These are phyloP conservation scores for Setomelanomma holmii DNA, from an alignment of 2,329 filamentous ascomycete species.

Conservation along the genomic window DNA sequence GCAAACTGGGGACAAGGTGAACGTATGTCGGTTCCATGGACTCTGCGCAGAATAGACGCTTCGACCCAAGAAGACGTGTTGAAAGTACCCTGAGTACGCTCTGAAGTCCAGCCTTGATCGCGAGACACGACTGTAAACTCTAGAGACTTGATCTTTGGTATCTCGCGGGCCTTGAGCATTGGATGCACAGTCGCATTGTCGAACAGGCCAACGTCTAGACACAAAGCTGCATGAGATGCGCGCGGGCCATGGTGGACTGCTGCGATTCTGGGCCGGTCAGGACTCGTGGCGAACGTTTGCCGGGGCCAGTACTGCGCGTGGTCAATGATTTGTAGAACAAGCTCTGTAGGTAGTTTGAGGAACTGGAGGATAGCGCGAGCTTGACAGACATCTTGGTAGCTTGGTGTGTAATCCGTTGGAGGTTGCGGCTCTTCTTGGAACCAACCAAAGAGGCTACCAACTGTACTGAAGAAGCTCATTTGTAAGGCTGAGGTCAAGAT, in stretches of 20 bases:
- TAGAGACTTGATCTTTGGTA: constrained; percentile 28
- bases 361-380: constrained; percentile 29
- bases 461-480: constrained; percentile 5
- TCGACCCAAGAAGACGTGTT: constrained; percentile 44
- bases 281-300: constrained; percentile 5
- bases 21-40: constrained; percentile 1
- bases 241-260: neutral
- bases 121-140: constrained; percentile 30
- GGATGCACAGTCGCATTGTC: constrained; percentile 8
- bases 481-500: neutral
- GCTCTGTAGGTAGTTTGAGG: constrained; percentile 36
- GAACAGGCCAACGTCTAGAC: constrained; percentile 22
- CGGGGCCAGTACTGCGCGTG: constrained; percentile 35
- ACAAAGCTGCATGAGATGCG: constrained; percentile 13
- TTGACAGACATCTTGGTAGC: constrained; percentile 32
- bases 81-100: constrained; percentile 33
- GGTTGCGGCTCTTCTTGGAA: neutral
- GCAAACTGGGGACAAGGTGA: constrained; percentile 11
- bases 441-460: constrained; percentile 7
- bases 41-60: constrained; percentile 35
- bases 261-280: neutral
- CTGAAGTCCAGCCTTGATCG: constrained; percentile 45
- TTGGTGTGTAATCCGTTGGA: constrained; percentile 8
- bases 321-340: constrained; percentile 38
- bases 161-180: constrained; percentile 17